Percentiles rank a stretch among this genome's conserved stretches.
These are phyloP conservation scores for Phialocephala subalpina DNA, from an alignment of 2,329 filamentous ascomycete genomes.

Conservation along the genomic window DNA sequence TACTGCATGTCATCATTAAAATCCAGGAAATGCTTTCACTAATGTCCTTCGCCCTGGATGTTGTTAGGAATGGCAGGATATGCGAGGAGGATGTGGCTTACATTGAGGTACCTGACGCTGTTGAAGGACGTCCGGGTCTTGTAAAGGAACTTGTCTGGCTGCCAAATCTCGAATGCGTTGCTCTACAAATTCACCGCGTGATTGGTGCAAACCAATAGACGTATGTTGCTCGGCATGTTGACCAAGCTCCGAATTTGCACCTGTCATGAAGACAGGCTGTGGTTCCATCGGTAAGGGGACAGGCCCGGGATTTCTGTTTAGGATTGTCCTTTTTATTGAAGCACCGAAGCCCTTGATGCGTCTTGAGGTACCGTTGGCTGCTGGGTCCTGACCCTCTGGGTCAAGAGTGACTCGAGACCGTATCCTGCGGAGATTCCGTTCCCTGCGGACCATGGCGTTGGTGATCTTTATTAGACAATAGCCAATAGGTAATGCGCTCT, in stretches of 20 bases:
- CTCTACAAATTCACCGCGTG: constrained; percentile 35
- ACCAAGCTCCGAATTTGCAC: constrained; percentile 12
- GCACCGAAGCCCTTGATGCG: constrained; percentile 24
- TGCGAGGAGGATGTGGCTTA: constrained; percentile 17
- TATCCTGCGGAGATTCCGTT: constrained; percentile 69
- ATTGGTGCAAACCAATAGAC: constrained; percentile 18
- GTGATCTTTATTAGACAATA: constrained; percentile 74
- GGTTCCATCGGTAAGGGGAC: constrained; percentile 25
- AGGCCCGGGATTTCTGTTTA: constrained; percentile 11
- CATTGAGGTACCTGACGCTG: constrained; percentile 32
- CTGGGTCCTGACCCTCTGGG: constrained; percentile 27
- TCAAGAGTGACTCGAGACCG: constrained; percentile 34
- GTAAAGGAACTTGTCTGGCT: constrained; percentile 32
- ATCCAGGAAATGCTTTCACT: constrained; percentile 40
- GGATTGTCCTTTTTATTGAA: constrained; percentile 21
- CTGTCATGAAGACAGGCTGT: constrained; percentile 27
- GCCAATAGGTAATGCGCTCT: constrained; percentile 75
- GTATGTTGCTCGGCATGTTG: neutral
- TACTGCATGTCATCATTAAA: constrained; percentile 21
- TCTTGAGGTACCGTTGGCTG: constrained; percentile 14
- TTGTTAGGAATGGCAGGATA: constrained; percentile 16
- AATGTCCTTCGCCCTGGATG: constrained; percentile 35
- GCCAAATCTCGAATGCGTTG: constrained; percentile 38
- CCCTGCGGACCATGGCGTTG: constrained; percentile 85
- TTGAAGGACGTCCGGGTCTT: constrained; percentile 35